Evolutionary conservation across 2,329 filamentous ascomycete genomes (phyloP), one percentile per base, ranked within the genome.

Genomic region (Neofusicoccum kwambonambiense): DNA sequence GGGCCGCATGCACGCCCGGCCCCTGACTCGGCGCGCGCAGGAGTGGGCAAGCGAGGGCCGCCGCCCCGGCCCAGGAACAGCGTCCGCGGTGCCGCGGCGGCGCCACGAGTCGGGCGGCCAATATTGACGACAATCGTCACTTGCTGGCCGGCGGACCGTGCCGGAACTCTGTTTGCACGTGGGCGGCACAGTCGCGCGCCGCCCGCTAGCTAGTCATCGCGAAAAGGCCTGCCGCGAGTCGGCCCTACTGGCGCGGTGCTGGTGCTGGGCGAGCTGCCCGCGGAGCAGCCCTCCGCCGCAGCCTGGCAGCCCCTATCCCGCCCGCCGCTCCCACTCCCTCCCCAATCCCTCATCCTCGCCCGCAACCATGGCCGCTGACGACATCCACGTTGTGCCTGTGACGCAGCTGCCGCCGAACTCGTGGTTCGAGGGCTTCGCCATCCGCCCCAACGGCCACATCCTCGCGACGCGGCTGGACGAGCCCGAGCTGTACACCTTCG

Each of bases 401-500:
- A 58, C 62, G 15, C 62, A 64, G 37, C 54, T 64, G 19, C 62
- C 62, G 9, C 34, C 52, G 8, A 44, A 64, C 37, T 64, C 63
- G 8, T 65, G 63, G 63, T 44, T 51, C 54, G 63, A 65, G 45
- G 54, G 63, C 47, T 52, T 65, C 27, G 45, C 56, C 15, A 12
- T 60, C 19, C 52, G 63, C 44, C 54, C 63, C 37, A 65, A 65
- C 52, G 63, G 63, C 63, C 22, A 52, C 31, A 51, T 65, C 8
- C 54, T 65, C 37, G 54, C 45, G 11, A 60, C 54, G 17, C 63
- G 63, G n/a, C 63, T 65, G 9, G 63, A 65, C 37, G 44, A 35
- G n/a, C 54, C 63, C 11, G 54, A 60, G 35, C 54, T 65, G 52
- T 65, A 65, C 63, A 61, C 63, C n/a, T 52, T 60, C 54, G 63